Conservation (phyloP, 208 protist species). For the Crithidia thermophila region DNA sequence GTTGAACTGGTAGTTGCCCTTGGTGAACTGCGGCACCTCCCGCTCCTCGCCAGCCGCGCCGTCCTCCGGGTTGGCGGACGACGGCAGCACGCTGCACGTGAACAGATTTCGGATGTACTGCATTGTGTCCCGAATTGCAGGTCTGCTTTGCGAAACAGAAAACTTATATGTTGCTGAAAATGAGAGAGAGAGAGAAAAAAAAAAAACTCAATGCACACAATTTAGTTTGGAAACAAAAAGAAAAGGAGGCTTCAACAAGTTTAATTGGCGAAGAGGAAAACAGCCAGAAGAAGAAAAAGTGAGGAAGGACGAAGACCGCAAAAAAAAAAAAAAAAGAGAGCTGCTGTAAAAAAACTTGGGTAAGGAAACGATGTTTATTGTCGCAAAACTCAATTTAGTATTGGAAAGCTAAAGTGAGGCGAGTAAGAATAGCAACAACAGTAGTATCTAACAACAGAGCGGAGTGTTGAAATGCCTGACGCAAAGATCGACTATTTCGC, state of each 20-base stretch:
- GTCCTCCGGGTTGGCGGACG: constrained; percentile 3
- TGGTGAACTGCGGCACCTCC: constrained; percentile 41
- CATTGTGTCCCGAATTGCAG: not conserved
- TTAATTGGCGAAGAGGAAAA: not conserved
- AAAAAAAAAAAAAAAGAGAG: not conserved
- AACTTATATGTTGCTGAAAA: not conserved
- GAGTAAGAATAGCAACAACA: no score
- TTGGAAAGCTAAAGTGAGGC: no score
- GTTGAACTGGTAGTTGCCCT: constrained; percentile 51
- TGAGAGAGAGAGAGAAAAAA: constrained; percentile 19
- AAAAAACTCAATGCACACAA: no score
- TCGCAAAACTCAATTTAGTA: no score
- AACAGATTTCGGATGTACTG: constrained; percentile 11
- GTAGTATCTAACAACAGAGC: not conserved
- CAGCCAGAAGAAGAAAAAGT: not conserved
- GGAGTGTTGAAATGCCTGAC: no score
- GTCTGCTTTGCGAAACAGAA: not conserved
- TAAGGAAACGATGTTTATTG: no score
- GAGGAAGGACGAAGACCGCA: no score
- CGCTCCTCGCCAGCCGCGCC: constrained; percentile 34
- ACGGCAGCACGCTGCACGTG: constrained; percentile 24
- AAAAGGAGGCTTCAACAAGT: not conserved
- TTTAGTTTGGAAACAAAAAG: no score
- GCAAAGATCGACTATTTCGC: no score
- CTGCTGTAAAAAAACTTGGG: not conserved